Conservation (phyloP, 768 basidiomycete genomes). For the Panaeolus papilionaceus region DNA sequence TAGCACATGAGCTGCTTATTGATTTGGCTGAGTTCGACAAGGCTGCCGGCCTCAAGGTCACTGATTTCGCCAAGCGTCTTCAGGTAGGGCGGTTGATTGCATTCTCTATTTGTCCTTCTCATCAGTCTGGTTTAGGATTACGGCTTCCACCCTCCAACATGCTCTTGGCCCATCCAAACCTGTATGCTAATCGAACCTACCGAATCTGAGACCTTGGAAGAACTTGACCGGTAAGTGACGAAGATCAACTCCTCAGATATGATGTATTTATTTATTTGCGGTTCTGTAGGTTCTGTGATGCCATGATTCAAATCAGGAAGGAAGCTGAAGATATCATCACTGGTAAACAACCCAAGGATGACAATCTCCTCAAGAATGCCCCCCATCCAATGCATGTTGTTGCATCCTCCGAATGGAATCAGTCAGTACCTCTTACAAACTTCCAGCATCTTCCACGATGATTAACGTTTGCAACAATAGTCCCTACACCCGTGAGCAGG, state of each 20-base stretch:
- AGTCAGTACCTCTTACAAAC: constrained; percentile 48
- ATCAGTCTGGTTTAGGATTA: constrained; percentile 63
- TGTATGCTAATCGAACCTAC: constrained; percentile 99
- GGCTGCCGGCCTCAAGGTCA: constrained; percentile 86
- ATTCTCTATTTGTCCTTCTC: neutral
- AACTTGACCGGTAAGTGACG: constrained; percentile 76
- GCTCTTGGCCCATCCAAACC: constrained; percentile 97
- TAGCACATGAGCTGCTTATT: constrained; percentile 95
- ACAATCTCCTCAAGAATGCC: constrained; percentile 93
- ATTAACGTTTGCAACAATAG: constrained; percentile 40
- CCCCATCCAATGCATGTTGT: constrained; percentile 88
- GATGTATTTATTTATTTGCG: neutral
- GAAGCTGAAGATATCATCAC: constrained; percentile 89
- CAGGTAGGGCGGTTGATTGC: constrained; percentile 55
- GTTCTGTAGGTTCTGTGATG: constrained; percentile 85
- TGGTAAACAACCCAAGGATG: constrained; percentile 89
- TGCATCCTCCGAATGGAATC: constrained; percentile 83
- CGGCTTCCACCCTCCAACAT: constrained; percentile 96
- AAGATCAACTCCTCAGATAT: neutral
- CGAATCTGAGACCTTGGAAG: constrained; percentile 92
- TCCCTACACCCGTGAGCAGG: constrained; percentile 88
- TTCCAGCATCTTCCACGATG: constrained; percentile 16
- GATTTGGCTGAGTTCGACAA: constrained; percentile 97
- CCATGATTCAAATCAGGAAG: constrained; percentile 94
- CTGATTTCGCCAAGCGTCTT: constrained; percentile 95